A percentile compares a stretch with the other conserved stretches of the same genome.
phyloP scores from a whole-genome alignment of 148 eudicot species.

The Hydrangea macrophylla region DNA sequence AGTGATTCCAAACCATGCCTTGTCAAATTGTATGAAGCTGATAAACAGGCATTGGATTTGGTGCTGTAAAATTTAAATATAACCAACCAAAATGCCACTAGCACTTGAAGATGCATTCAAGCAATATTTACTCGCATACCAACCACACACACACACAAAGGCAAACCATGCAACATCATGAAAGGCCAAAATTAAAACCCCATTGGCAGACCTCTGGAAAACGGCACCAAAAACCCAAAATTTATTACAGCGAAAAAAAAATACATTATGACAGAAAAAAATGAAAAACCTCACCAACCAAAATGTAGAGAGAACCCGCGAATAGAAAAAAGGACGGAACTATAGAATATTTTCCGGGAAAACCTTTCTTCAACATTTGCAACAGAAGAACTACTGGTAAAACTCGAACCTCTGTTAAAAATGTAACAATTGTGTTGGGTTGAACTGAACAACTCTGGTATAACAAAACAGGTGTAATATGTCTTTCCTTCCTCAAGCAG shows the following conservation, averaged over 20 bases:
- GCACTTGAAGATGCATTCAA: too few relatives aligned
- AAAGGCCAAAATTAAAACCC: background rate
- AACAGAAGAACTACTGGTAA: conserved; percentile 48
- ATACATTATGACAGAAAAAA: too few relatives aligned
- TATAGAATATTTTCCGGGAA: conserved; percentile 6
- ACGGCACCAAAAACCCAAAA: background rate
- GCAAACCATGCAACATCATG: background rate
- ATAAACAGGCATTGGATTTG: too few relatives aligned
- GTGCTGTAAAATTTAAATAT: too few relatives aligned
- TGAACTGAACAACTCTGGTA: conserved; percentile 44
- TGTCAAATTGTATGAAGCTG: too few relatives aligned
- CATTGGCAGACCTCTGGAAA: background rate
- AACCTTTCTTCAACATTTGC: conserved; percentile 32
- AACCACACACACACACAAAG: too few relatives aligned
- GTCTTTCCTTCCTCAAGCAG: conserved; percentile 17
- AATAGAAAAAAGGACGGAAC: conserved; percentile 9
- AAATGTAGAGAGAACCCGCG: conserved; percentile 1
- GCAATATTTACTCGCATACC: too few relatives aligned
- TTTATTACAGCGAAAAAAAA: too few relatives aligned
- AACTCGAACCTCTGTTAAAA: conserved; percentile 45
- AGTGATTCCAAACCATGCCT: too few relatives aligned
- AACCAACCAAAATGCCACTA: too few relatives aligned
- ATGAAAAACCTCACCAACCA: conserved; percentile 11
- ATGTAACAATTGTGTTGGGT: conserved; percentile 18
- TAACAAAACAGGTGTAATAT: conserved; percentile 20